Evolutionary conservation across 2,329 filamentous ascomycete genomes (phyloP).

Genomic region (Aspergillus quadricinctus): DNA sequence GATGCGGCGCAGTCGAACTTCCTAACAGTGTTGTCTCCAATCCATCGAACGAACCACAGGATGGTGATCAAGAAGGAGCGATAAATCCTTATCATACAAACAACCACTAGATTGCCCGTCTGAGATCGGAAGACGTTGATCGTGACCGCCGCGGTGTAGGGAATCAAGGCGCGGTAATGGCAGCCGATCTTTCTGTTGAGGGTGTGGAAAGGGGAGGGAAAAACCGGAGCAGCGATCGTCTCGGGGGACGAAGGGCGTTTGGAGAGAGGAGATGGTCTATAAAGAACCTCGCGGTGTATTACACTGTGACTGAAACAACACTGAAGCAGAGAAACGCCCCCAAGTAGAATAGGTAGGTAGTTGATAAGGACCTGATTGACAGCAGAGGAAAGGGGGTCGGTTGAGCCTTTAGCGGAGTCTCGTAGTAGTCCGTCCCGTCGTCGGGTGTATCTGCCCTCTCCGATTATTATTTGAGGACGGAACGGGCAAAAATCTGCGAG

Average conservation of each 20-base stretch:
- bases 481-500: neutral
- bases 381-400: neutral
- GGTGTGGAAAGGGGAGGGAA: slow-evolving; percentile 12
- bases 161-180: slow-evolving; percentile 3
- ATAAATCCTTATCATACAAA: neutral
- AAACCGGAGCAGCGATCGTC: slow-evolving; percentile 7
- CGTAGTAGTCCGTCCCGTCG: neutral
- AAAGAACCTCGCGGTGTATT: neutral
- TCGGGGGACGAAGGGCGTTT: neutral
- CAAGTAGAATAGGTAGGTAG: neutral
- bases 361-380: neutral
- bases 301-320: neutral
- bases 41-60: slow-evolving; percentile 3
- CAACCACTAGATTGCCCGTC: neutral
- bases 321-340: neutral
- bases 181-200: slow-evolving; percentile 1
- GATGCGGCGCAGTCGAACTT: slow-evolving; percentile 5
- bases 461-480: neutral
- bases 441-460: neutral
- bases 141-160: neutral
- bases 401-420: neutral
- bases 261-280: neutral
- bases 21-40: slow-evolving; percentile 6
- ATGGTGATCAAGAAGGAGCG: neutral
- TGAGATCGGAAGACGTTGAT: slow-evolving; percentile 1